Evolutionary conservation across 202 grass and related monocot genomes (phyloP).

Genomic region (Digitaria exilis): DNA sequence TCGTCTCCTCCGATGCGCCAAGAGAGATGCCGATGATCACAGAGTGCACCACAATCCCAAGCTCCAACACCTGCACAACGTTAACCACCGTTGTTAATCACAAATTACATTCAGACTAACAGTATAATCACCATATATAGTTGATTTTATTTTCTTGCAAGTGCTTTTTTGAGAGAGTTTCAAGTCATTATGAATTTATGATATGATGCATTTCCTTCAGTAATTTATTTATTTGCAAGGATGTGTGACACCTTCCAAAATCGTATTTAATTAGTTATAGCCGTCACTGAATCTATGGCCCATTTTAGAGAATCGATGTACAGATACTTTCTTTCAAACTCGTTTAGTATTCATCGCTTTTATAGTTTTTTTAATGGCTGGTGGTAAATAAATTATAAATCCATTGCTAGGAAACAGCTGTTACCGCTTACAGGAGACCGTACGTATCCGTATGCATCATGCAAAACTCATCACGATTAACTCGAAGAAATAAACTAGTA

Average conservation of each 20-base stretch:
- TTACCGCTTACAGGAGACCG: not conserved
- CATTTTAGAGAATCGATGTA: not conserved
- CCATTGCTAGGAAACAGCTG: not conserved
- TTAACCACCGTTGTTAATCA: not conserved
- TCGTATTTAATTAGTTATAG: not conserved
- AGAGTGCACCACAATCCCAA: slow-evolving; percentile 67
- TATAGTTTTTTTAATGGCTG: not conserved
- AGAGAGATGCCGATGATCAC: slow-evolving; percentile 73
- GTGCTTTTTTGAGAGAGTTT: not conserved
- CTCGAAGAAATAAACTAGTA: not conserved
- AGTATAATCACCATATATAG: not conserved
- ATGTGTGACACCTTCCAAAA: not conserved
- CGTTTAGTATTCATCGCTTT: too few species aligned
- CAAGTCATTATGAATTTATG: not conserved
- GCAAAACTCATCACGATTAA: not conserved
- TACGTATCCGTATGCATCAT: not conserved
- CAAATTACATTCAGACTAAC: not conserved
- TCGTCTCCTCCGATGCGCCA: slow-evolving; percentile 31
- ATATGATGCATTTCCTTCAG: not conserved
- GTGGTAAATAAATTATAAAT: not conserved
- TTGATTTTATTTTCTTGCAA: not conserved
- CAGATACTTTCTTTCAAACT: not conserved
- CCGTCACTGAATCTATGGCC: not conserved
- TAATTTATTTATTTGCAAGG: not conserved
- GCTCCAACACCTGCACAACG: slow-evolving; percentile 53